Evolutionary conservation across 2,329 filamentous ascomycete species (phyloP), one percentile per base, ranked within the genome.

Genomic region (Beauveria sp.): DNA sequence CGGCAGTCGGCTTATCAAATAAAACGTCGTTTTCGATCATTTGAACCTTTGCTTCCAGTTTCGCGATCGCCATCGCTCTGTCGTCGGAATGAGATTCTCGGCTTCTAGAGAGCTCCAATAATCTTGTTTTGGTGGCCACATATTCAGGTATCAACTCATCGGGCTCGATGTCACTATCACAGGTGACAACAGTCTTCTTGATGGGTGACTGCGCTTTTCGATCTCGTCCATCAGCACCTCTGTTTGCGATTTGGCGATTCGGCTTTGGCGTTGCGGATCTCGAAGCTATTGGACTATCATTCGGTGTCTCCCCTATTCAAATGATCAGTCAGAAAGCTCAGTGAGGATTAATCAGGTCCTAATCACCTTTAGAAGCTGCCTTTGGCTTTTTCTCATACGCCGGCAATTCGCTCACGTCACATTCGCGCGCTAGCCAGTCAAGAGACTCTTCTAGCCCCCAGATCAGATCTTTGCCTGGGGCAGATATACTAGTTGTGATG

Each of bases 381-480:
- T 74, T 79, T 16, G 68, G 66, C 64, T 67, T 73, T 37, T 63
- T 66, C 44, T 89, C 85, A 71, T 94, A 96, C 52, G 85, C 80
- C 6, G 89, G 89, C 41, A 93, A 79, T 67, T 92, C 87, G 1
- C 86, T 82, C 64, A 80, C 76, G 16, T 81, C 76, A 67, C 88
- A 90, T 70, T 94, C 84, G 65, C 90, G 79, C n/a, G 91, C 90
- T 59, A 97, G 81, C 91, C 92, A 96, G 67, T 97, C 91, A 22
- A 99, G 73, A 28, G 90, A 86, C 73, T 96, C 92, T 63, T 96
- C 88, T 41, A 97, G 76, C 10, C 92, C 92, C 90, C 91, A 96
- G 16, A 92, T 82, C 48, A 81, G 80, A 64, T 91, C 89, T 66
- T 85, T 88, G 63, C 73, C 78, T 22, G 77, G 75, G 12, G 77